Evolutionary conservation across 2,329 filamentous ascomycete genomes (phyloP).

Genomic region (Thelonectria discophora): DNA sequence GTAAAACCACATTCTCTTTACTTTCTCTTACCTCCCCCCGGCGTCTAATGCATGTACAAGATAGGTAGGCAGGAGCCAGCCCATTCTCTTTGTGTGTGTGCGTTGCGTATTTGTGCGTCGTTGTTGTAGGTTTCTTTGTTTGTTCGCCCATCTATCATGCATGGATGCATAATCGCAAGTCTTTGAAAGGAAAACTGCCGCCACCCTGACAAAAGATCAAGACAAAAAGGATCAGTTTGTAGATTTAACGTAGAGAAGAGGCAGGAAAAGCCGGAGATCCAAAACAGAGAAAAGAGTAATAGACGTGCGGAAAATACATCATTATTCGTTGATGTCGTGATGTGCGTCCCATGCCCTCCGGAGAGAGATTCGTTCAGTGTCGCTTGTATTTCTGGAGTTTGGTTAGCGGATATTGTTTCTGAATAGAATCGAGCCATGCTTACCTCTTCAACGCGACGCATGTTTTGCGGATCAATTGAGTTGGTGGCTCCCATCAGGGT

Average conservation of each 20-base stretch:
- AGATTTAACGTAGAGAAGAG: background rate
- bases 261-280: background rate
- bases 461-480: constrained; percentile 83
- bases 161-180: constrained; percentile 22
- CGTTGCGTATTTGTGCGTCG: background rate
- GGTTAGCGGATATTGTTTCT: constrained; percentile 22
- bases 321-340: constrained; percentile 20
- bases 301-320: constrained; percentile 17
- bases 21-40: constrained; percentile 18
- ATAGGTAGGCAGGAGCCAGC: constrained; percentile 17
- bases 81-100: constrained; percentile 7
- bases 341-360: constrained; percentile 16
- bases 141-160: constrained; percentile 37
- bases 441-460: constrained; percentile 87
- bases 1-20: constrained; percentile 1
- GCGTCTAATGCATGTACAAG: constrained; percentile 35
- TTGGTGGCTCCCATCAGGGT: constrained; percentile 93
- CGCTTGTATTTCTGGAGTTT: constrained; percentile 59
- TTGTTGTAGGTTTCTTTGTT: constrained; percentile 20
- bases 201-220: too few relatives aligned
- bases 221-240: background rate
- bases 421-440: constrained; percentile 53
- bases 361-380: constrained; percentile 42
- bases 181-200: constrained; percentile 7
- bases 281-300: constrained; percentile 18